Evolutionary conservation across 768 basidiomycete species (phyloP).

Genomic region (Mycena galericulata): DNA sequence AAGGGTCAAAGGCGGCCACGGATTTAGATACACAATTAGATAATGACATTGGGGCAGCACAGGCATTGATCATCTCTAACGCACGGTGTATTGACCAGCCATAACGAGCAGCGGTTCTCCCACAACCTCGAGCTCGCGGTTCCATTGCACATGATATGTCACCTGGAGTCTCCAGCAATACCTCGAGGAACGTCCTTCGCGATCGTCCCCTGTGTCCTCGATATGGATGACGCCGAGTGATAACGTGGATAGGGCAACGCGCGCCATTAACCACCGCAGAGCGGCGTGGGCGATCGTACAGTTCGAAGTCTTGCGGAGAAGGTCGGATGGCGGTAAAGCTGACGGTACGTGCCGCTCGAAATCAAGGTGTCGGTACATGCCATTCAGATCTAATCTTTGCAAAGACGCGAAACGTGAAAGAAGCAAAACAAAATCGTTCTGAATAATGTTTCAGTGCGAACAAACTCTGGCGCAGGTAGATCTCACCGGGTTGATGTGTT

Average conservation of each 20-base stretch:
- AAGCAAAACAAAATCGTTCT: slow-evolving; percentile 17
- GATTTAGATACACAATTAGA: too few species aligned
- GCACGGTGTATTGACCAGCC: neutral
- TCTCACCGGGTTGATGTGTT: neutral
- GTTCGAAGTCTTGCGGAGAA: neutral
- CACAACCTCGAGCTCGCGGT: neutral
- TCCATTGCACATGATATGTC: neutral
- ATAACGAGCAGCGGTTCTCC: neutral
- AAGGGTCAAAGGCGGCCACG: too few species aligned
- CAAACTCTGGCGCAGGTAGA: neutral
- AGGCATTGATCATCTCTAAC: too few species aligned
- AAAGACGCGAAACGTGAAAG: slow-evolving; percentile 1
- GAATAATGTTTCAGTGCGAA: neutral
- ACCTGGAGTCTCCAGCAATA: slow-evolving; percentile 3
- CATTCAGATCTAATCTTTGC: neutral
- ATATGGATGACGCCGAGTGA: slow-evolving; percentile 10
- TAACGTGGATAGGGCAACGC: neutral
- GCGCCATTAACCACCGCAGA: neutral
- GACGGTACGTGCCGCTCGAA: neutral
- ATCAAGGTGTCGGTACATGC: neutral
- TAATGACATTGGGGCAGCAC: too few species aligned
- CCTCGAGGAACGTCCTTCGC: neutral
- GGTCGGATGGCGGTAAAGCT: neutral
- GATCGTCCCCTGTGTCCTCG: neutral
- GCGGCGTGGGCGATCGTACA: slow-evolving; percentile 1